Base-by-base conservation (phyloP, 768 basidiomycete genomes). In the Polyporus arcularius region DNA sequence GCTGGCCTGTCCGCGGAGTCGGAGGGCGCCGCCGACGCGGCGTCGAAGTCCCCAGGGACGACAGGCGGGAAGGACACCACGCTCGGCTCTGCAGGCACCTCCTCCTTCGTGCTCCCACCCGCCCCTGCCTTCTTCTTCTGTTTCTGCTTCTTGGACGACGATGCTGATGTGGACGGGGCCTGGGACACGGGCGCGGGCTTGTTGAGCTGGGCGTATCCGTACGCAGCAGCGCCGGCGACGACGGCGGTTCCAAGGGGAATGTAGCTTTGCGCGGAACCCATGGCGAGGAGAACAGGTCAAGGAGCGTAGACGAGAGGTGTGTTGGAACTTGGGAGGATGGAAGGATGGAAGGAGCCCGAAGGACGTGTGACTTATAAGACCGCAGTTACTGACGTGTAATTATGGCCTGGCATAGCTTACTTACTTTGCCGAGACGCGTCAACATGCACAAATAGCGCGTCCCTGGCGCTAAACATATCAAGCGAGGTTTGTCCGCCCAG, bases 41-140 rank as follows among this genome's bases (percentile, higher is more conserved):
- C 49, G 49, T 80, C 78, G 66, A 84, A 81, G 43, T 73, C 74
- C 4, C 83, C 83, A 4, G 84, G 82, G 21, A 84, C 71, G 53
- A 74, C 73, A 5, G 73, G 61, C 14, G 79, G 74, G 63, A 75
- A 75, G 16, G 75, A 55, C 18, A 75, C 75, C 68, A 73, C 72
- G 67, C 61, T 67, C 53, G 72, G 71, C 66, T 65, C 60, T 4
- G 59, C 62, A 38, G 58, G 60, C 26, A 46, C 43, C 43, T 57
- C 51, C 47, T 62, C 52, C 42, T 47, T 54, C 0, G 55, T 30
- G 28, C 55, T 57, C 35, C 48, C 59, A 28, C 30, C 43, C 26
- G 46, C 60, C 7, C 39, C 39, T 0, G 52, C 53, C 58, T 61
- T 57, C 63, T 72, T 70, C 64, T 67, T 68, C 61, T 65, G 62